Evolutionary conservation across 1,284 basidiomycete species (phyloP).

Genomic region (Coriolopsis trogii): DNA sequence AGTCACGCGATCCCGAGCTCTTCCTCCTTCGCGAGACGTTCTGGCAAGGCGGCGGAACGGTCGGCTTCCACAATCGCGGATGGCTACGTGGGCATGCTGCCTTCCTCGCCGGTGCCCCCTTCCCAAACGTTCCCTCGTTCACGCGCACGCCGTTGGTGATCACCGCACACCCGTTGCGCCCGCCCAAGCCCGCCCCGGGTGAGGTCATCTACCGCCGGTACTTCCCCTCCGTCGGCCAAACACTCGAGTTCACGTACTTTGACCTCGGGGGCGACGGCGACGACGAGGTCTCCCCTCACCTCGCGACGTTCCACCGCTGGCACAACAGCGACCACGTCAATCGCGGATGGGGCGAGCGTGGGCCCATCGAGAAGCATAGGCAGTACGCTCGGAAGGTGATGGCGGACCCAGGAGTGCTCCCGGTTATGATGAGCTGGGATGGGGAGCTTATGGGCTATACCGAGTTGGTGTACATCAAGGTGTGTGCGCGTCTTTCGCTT

Average conservation of each 20-base stretch:
- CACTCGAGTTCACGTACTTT: conserved; percentile 48
- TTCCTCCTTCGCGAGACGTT: conserved; percentile 50
- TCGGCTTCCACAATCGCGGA: conserved; percentile 39
- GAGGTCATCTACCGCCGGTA: conserved; percentile 52
- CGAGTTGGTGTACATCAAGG: conserved; percentile 56
- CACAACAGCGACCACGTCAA: conserved; percentile 55
- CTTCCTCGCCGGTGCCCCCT: conserved; percentile 28
- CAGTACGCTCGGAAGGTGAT: conserved; percentile 44
- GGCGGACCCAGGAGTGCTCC: conserved; percentile 46
- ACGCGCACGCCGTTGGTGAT: conserved; percentile 52
- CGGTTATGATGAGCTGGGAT: conserved; percentile 55
- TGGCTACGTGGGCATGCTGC: conserved; percentile 42
- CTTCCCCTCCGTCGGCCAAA: conserved; percentile 45
- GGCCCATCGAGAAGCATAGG: conserved; percentile 50
- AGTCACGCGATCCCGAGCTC: conserved; percentile 28
- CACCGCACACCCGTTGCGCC: conserved; percentile 55
- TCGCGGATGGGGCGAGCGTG: conserved; percentile 53
- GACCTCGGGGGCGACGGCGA: conserved; percentile 33
- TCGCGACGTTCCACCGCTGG: conserved; percentile 54
- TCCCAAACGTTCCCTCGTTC: conserved; percentile 47
- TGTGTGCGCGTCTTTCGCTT: conserved; percentile 18
- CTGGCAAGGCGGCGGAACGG: conserved; percentile 57
- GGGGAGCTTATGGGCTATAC: conserved; percentile 56
- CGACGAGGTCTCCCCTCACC: conserved; percentile 36
- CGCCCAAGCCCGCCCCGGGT: conserved; percentile 50